These are phyloP conservation scores for Fusarium liriodendri DNA, from an alignment of 2,329 filamentous ascomycete genomes.

Conservation along the genomic window DNA sequence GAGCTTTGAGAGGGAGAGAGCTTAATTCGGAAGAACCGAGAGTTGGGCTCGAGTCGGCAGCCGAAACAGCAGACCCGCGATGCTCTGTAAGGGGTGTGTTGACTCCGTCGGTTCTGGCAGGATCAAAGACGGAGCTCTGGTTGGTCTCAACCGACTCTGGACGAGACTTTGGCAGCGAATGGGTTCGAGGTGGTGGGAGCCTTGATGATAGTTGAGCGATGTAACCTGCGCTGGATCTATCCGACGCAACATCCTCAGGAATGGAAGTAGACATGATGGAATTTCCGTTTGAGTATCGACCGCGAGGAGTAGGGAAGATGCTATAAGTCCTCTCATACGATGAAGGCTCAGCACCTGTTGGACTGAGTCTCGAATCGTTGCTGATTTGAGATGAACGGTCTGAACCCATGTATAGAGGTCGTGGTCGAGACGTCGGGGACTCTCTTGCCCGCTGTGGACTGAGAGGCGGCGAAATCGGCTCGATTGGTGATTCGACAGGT, in stretches of 20 bases:
- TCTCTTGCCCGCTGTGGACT: constrained; percentile 34
- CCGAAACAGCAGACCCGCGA: constrained; percentile 35
- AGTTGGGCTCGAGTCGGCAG: constrained; percentile 39
- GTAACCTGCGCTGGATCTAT: constrained; percentile 28
- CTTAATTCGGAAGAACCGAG: constrained; percentile 38
- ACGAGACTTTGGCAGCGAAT: constrained; percentile 34
- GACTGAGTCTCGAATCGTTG: constrained; percentile 38
- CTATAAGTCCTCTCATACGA: constrained; percentile 40
- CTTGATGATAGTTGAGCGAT: constrained; percentile 31
- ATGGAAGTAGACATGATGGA: constrained; percentile 43
- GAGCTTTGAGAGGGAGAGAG: constrained; percentile 26
- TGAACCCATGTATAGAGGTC: constrained; percentile 30
- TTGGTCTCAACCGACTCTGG: constrained; percentile 43
- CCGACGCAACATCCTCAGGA: constrained; percentile 41
- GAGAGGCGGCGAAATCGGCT: constrained; percentile 37
- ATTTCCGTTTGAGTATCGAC: constrained; percentile 36
- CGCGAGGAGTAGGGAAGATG: constrained; percentile 38
- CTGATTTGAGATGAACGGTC: constrained; percentile 39
- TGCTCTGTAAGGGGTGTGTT: constrained; percentile 37
- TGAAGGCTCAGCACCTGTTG: constrained; percentile 29
- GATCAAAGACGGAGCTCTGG: constrained; percentile 41
- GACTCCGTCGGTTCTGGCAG: constrained; percentile 30
- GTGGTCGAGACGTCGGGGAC: constrained; percentile 20
- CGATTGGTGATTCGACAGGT: constrained; percentile 34
- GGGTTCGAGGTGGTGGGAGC: constrained; percentile 27